These are phyloP conservation scores for Fusarium dlaminii DNA, from an alignment of 2,329 filamentous ascomycete species.

Conservation along the genomic window DNA sequence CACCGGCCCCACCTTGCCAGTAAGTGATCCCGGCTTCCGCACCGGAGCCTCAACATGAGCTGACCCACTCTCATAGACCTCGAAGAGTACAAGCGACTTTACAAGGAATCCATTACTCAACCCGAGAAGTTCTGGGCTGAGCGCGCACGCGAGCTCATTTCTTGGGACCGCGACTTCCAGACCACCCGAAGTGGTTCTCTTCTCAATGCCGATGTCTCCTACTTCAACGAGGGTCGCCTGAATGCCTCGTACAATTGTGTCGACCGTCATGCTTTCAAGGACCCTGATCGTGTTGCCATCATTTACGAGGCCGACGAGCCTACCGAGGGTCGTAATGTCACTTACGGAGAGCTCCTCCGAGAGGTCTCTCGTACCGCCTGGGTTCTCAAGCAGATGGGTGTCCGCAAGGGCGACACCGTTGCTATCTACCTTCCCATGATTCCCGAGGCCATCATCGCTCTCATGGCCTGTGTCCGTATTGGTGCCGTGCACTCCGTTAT, in stretches of 20 bases:
- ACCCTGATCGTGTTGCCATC: constrained; percentile 92
- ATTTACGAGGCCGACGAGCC: constrained; percentile 98
- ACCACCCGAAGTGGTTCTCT: constrained; percentile 85
- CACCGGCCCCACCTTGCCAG: constrained; percentile 73
- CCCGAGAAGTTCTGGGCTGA: constrained; percentile 91
- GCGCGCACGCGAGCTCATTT: constrained; percentile 86
- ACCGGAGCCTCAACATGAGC: constrained; percentile 40
- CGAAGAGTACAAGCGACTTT: constrained; percentile 73
- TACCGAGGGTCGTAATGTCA: constrained; percentile 85
- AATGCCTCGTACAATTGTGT: constrained; percentile 99
- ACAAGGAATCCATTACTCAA: constrained; percentile 87
- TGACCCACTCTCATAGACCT: constrained; percentile 56
- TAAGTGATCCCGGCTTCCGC: constrained; percentile 53
- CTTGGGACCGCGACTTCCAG: constrained; percentile 91
- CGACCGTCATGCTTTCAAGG: constrained; percentile 94
- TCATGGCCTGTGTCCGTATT: constrained; percentile 91
- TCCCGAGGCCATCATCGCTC: constrained; percentile 90
- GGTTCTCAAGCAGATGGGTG: constrained; percentile 92
- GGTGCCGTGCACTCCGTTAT: constrained; percentile 97
- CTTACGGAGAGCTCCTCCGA: constrained; percentile 90
- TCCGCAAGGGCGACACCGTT: constrained; percentile 96
- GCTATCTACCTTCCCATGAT: constrained; percentile 99
- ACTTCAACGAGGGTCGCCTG: constrained; percentile 93
- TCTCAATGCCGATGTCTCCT: constrained; percentile 82
- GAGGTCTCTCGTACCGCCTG: constrained; percentile 90